Base-by-base conservation (phyloP, 2,329 filamentous ascomycete genomes). In the Phialemoniopsis sp. region DNA sequence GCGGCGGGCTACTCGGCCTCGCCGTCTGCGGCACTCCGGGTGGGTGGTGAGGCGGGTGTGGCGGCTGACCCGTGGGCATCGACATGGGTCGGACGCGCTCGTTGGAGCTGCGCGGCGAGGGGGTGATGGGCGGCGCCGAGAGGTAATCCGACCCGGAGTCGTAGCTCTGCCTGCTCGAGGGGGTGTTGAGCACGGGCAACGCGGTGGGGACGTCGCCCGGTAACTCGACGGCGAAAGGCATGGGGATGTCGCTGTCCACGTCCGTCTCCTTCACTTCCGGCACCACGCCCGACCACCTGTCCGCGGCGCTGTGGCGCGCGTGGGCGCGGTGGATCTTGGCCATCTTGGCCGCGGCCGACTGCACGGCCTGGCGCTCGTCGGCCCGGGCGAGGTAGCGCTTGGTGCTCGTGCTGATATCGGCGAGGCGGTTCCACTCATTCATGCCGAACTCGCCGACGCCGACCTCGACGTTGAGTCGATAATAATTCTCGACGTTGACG, bases 371-470 rank as follows among this genome's bases (percentile, higher is more conserved):
- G 58, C 95, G 87, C 42, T 94, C 84, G 1, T 81, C 80, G 10
- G 76, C 72, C 45, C 83, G 83, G 8, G 73, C 69, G 38, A 98
- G 76, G 57, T 97, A 98, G 46, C 85, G 80, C 49, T 87, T 78
- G 0, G 93, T 98, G 56, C 85, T 85, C 13, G 89, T 96, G 67
- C 88, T 95, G 64, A 98, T 97, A 38, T 96, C 91, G 18, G 87
- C 85, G n/a, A 97, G 68, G 4, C 90, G 80, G 53, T 88, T 80
- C 93, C 93, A 98, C 59, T 97, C 93, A 57, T 97, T 98, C 89
- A 98, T 97, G 37, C 87, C 91, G 59, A 96, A 97, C 57, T 97
- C 93, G 38, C 91, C 90, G 4, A 97, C 90, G 2, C 91, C 93
- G 13, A 95, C 83, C 57, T 97, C 90, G 31, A 97, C 93, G 48